phyloP scores from a whole-genome alignment of 371 early-diverging fungal genomes.

The Apophysomyces sp. region DNA sequence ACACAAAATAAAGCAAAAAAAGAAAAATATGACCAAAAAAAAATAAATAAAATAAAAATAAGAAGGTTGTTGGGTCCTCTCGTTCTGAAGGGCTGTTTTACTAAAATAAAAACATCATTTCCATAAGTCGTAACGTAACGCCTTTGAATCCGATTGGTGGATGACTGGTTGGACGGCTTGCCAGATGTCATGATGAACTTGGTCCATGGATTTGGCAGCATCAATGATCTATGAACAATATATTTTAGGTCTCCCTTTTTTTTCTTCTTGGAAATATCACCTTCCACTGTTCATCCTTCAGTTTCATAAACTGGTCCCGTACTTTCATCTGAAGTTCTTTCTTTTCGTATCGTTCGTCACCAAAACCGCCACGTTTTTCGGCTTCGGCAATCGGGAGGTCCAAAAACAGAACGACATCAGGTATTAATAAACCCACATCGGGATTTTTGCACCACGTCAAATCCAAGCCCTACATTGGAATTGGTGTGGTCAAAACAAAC shows the following conservation, averaged over 20 bases:
- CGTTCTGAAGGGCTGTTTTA: background rate
- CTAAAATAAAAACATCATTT: background rate
- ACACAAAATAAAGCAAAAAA: conserved; percentile 3
- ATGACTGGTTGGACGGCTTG: background rate
- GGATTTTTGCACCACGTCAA: conserved; percentile 87
- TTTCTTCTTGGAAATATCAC: conserved; percentile 32
- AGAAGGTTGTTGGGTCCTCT: background rate
- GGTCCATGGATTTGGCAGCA: conserved; percentile 19
- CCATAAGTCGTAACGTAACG: conserved; percentile 4
- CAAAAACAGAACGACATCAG: conserved; percentile 90
- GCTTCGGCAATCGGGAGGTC: conserved; percentile 84
- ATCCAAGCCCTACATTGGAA: conserved; percentile 64
- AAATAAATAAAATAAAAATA: conserved; percentile 3
- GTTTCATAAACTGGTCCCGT: conserved; percentile 53
- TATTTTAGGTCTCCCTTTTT: background rate
- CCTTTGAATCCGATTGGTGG: background rate
- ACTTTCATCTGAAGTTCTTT: conserved; percentile 84
- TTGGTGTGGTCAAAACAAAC: background rate
- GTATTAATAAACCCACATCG: conserved; percentile 86
- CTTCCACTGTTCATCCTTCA: conserved; percentile 65
- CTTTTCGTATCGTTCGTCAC: conserved; percentile 95
- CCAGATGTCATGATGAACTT: conserved; percentile 20
- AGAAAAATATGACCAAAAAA: background rate
- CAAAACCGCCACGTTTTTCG: conserved; percentile 85
- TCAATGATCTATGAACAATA: conserved; percentile 10